A percentile compares a stretch with the other conserved stretches of the same genome.
Conservation (phyloP, 2,329 filamentous ascomycete genomes). For the Aspergillus hortae region DNA sequence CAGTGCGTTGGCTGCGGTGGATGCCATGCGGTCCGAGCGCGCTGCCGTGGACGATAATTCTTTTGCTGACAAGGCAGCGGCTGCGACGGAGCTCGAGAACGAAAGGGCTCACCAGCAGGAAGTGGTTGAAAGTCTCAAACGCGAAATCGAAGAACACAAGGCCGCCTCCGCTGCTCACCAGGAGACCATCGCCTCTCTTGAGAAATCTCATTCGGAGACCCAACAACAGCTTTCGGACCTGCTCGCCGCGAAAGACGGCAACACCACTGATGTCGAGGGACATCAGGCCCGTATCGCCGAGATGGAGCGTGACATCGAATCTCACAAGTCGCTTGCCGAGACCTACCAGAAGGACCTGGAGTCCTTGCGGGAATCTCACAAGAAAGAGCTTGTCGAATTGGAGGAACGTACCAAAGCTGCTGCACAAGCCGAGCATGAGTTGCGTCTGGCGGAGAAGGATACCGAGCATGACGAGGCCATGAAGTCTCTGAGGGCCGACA, state of each 20-base stretch:
- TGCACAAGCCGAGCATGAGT: conserved; percentile 34
- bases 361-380: conserved; percentile 52
- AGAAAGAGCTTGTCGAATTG: conserved; percentile 39
- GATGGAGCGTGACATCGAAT: conserved; percentile 55
- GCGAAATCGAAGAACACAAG: conserved; percentile 79
- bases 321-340: conserved; percentile 53
- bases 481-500: conserved; percentile 59
- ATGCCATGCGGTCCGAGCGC: conserved; percentile 44
- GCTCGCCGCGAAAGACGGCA: conserved; percentile 56
- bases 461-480: conserved; percentile 57
- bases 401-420: conserved; percentile 36
- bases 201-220: conserved; percentile 65
- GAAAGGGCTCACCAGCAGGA: conserved; percentile 58
- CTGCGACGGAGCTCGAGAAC: conserved; percentile 46
- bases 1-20: conserved; percentile 55
- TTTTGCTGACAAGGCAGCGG: conserved; percentile 31
- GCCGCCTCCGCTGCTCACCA: conserved; percentile 66
- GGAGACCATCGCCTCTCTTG: conserved; percentile 67
- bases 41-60: conserved; percentile 27
- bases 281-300: conserved; percentile 47
- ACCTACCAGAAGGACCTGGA: conserved; percentile 53
- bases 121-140: conserved; percentile 60
- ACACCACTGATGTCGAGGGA: conserved; percentile 47
- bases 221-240: conserved; percentile 66
- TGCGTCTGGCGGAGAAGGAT: conserved; percentile 50